A percentile compares a stretch with the other conserved stretches of the same genome.
Evolutionary conservation across 176 grass and related monocot species (phyloP).

Genomic region (Cenchrus americanus): DNA sequence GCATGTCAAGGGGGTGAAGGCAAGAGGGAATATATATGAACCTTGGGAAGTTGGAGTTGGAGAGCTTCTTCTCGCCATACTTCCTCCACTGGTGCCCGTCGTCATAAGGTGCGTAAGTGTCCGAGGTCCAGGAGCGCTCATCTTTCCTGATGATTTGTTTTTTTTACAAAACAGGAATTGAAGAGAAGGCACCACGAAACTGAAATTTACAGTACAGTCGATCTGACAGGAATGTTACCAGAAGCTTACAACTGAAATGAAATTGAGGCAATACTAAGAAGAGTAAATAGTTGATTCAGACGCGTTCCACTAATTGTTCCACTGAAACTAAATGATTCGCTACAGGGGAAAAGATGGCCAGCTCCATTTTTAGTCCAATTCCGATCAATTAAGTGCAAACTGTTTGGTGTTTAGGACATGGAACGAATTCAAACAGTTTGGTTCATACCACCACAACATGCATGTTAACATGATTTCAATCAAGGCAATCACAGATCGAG

Average conservation of each 20-base stretch:
- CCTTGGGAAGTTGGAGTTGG: no score
- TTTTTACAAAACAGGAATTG: background rate
- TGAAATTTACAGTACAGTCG: background rate
- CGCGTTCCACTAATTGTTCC: background rate
- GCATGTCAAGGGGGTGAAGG: constrained; percentile 21
- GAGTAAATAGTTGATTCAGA: background rate
- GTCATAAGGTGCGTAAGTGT: constrained; percentile 63
- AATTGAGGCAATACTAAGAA: background rate
- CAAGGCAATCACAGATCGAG: constrained; percentile 9
- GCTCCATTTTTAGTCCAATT: background rate
- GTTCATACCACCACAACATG: background rate
- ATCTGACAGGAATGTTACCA: background rate
- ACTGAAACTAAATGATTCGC: background rate
- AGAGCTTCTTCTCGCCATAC: constrained; percentile 91
- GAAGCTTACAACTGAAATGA: background rate
- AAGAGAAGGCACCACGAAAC: constrained; percentile 10
- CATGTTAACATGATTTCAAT: background rate
- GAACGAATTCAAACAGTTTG: background rate
- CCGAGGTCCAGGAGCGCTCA: constrained; percentile 47
- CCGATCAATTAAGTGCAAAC: background rate
- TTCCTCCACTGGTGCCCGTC: constrained; percentile 94
- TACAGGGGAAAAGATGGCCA: background rate
- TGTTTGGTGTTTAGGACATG: background rate
- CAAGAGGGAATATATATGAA: constrained; percentile 54
- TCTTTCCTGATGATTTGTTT: constrained; percentile 42